Conservation (phyloP, 140 eudicot genomes). For the Bidens hawaiensis region DNA sequence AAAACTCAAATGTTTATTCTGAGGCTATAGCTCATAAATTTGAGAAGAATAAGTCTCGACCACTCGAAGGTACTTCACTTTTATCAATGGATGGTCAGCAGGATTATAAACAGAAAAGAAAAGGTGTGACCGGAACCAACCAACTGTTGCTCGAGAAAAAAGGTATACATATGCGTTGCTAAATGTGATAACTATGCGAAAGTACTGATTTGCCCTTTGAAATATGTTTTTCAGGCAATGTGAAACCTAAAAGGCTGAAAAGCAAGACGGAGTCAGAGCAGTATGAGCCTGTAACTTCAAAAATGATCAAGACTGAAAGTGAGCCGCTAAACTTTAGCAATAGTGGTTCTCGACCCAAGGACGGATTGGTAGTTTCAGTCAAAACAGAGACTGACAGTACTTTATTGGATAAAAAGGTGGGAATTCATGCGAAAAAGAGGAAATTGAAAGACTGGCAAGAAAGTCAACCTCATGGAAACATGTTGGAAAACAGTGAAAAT, state of each 20-base stretch:
- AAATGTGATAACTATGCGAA: slow-evolving; percentile 18
- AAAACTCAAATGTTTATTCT: slow-evolving; percentile 17
- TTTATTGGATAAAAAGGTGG: slow-evolving; percentile 29
- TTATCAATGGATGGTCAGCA: slow-evolving; percentile 26
- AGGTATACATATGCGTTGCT: slow-evolving; percentile 7
- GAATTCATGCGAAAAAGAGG: slow-evolving; percentile 54
- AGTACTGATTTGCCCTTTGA: slow-evolving; percentile 9
- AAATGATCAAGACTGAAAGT: slow-evolving; percentile 39
- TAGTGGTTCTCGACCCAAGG: slow-evolving; percentile 22
- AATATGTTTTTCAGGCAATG: slow-evolving; percentile 50
- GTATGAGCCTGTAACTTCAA: slow-evolving; percentile 24
- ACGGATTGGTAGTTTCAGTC: slow-evolving; percentile 22
- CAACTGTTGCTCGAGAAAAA: slow-evolving; percentile 30
- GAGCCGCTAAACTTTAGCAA: slow-evolving; percentile 11
- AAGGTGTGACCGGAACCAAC: slow-evolving; percentile 34
- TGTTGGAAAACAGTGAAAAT: slow-evolving; percentile 26
- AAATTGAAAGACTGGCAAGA: slow-evolving; percentile 53
- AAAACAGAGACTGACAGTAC: slow-evolving; percentile 29
- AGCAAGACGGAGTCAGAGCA: slow-evolving; percentile 41
- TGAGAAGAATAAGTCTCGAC: slow-evolving; percentile 35
- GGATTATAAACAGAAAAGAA: slow-evolving; percentile 27
- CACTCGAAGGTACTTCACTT: slow-evolving; percentile 30
- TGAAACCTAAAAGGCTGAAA: slow-evolving; percentile 40
- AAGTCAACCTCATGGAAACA: slow-evolving; percentile 31
- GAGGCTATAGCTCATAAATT: slow-evolving; percentile 19